Base-by-base conservation (phyloP, 108 stramenopile species). In the Nannochloropsis gaditana region DNA sequence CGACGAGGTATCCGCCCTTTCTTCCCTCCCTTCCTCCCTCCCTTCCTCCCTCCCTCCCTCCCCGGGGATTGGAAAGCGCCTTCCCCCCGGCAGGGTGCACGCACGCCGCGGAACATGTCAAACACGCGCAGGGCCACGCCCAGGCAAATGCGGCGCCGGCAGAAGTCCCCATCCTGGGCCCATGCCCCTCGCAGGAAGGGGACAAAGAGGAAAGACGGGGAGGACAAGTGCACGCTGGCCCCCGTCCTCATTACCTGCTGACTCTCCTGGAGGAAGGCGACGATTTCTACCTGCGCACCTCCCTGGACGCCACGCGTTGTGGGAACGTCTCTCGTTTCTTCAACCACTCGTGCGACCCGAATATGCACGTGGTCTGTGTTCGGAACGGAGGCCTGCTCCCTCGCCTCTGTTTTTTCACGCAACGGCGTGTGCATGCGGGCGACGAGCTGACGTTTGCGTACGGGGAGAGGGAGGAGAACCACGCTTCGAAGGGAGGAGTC, bases 281-380 rank as follows among this genome's bases (percentile, higher is more conserved):
- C 15, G 15, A 3, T 8, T 73, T 73, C 59, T n/a, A n/a, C 59
- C 59, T 73, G 4, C 59, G 59, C n/a, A 73, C 59, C 2, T 73
- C 59, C 59, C 59, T 73, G 15, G 59, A 73, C 59, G 59, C 59
- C 59, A 73, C 59, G 5, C 59, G 5, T 5, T n/a, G 19, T 15
- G 82, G 82, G 82, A 82, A 82, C 45, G 82, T 82, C 5, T 43
- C 82, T 5, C 82, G 82, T 9, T 82, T 82, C 21, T 4, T 82
- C 21, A 82, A 82, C 82, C 82, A 82, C 45, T 45, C 44, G 19
- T 82, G 82, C 9, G 45, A 15, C 5, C 82, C 82, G 19, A 82
- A 82, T 45, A 15, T 82, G 21, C 2, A 6, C 19, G 1, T 73
- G n/a, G 59, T n/a, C 59, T 73, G 59, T n/a, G 59, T 73, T n/a